These are phyloP conservation scores for Podospora comata DNA, from an alignment of 495 filamentous ascomycete genomes.

Conservation along the genomic window DNA sequence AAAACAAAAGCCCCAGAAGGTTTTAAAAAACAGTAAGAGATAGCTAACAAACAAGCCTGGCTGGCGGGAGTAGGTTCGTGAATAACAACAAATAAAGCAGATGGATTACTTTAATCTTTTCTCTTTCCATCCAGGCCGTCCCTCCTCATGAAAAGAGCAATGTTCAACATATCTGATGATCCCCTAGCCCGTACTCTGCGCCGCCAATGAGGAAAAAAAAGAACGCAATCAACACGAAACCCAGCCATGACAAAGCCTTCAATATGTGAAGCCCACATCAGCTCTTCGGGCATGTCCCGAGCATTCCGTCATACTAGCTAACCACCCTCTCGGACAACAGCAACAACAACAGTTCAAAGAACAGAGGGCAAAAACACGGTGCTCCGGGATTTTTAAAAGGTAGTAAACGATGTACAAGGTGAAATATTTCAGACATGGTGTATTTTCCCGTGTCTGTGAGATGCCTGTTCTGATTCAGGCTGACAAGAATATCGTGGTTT, in stretches of 20 bases:
- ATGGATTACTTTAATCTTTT: conserved; percentile 7
- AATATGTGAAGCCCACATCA: background rate
- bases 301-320: background rate
- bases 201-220: conserved; percentile 4
- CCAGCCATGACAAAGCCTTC: background rate
- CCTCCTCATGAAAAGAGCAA: background rate
- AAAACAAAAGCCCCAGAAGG: too few relatives aligned
- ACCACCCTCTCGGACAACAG: background rate
- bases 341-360: background rate
- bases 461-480: background rate
- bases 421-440: background rate
- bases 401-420: background rate
- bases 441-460: background rate
- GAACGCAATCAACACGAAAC: background rate
- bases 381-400: background rate
- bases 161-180: background rate
- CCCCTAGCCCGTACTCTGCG: background rate
- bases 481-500: background rate
- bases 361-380: background rate
- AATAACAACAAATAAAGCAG: background rate
- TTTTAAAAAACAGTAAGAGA: too few relatives aligned
- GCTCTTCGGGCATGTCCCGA: background rate
- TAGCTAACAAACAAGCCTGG: too few relatives aligned
- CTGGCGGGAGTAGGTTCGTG: background rate
- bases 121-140: background rate